Evolutionary conservation across 768 basidiomycete species (phyloP), one percentile per base, ranked within the genome.

Genomic region (Kwoniella sp.): DNA sequence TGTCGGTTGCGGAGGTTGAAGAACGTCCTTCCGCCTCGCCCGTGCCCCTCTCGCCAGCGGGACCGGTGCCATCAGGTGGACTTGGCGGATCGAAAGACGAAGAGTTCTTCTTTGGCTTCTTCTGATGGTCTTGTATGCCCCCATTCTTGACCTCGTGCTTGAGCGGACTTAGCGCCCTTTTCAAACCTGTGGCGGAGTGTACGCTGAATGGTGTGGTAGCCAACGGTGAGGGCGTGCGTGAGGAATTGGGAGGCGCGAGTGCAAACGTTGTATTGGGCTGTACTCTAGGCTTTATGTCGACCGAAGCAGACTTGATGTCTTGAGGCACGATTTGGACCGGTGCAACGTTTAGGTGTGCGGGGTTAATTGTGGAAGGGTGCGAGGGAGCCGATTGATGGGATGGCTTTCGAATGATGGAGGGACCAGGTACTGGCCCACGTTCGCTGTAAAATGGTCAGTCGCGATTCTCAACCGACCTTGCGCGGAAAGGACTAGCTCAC

Each of bases 31-130:
- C 40, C 3, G 17, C 3, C 40, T 15, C 17, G 40, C 40, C 40
- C 4, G 3, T 44, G 40, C 17, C 17, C 40, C 17, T 44, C 3
- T 10, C 17, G 26, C 22, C 56, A 10, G 21, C 56, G 48, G 46
- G 19, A 1, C 13, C 8, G 15, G 21, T 25, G 46, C 25, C 30
- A 30, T 21, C 30, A 21, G 55, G 48, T 2, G 60, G 30, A 9
- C 44, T n/a, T 15, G 63, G 63, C 46, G 57, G 44, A 48, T 49
- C 53, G 44, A 67, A 59, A 3, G 66, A 58, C 17, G 66, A 67
- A 1, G 66, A 67, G 37, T 59, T 59, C n/a, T 22, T 27, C 25
- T 51, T 55, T 8, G 26, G 19, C 24, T 49, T 57, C 25, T 55
- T 62, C n/a, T 26, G 36, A 19, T 21, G 56, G 15, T 1, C 3